Base-by-base conservation (phyloP, 2,329 filamentous ascomycete genomes). In the Lecanicillium sp. region DNA sequence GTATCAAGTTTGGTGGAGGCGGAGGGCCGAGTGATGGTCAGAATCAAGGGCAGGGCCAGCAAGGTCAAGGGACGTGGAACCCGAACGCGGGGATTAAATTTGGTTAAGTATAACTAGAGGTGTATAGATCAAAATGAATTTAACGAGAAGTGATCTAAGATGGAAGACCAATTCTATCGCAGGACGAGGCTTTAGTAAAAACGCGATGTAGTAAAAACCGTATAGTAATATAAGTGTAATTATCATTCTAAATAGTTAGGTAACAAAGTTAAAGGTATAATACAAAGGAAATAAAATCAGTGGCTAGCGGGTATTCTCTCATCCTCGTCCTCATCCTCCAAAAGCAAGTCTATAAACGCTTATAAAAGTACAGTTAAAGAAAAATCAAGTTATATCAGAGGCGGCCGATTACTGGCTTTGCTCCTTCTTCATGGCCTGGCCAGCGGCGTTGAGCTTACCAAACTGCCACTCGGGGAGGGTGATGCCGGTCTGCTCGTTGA, bases 401-500 rank as follows among this genome's bases (percentile, higher is more conserved):
- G 17, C 52, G 57, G 36, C 38, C 37, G 44, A 55, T 54, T 51
- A 50, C 15, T 50, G 33, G 23, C 56, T 49, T 49, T 37, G 23
- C 29, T 49, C 46, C n/a, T 49, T 12, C 33, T 44, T 19, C 24
- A 67, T 58, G n/a, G 63, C 66, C 20, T 61, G 55, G 24, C 63
- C 58, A 4, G 57, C 61, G 6, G 66, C 67, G 14, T 65, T 65
- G 48, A 71, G 52, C 48, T 60, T 63, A 0, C 79, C 79, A 60
- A 82, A 82, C 62, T 83, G 78, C 89, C 89, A 94, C 58, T 78
- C 79, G 1, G 89, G 89, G 6, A 90, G 80, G 1, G 77, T 75
- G 59, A 94, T 90, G 0, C 88, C 88, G 0, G 88, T 94, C 72
- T 95, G 89, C 51, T 94, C 88, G 57, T 93, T 84, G 59, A 95